Conservation (phyloP, 192 early-diverging fungal species). For the Coemansia sp. region DNA sequence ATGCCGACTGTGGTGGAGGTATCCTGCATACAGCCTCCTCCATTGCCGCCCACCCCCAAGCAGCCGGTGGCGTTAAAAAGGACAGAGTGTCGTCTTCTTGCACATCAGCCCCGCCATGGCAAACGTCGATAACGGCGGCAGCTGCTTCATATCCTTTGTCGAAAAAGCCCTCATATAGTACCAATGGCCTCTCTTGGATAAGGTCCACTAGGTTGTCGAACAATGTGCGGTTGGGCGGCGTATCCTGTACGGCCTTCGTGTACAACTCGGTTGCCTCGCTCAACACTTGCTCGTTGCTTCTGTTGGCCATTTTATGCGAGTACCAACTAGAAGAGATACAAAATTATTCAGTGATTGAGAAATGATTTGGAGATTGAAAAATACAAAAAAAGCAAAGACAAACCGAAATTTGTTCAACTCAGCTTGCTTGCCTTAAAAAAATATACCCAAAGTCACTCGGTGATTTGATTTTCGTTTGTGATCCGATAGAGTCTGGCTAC, state of each 20-base stretch:
- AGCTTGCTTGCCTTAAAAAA: too few relatives aligned
- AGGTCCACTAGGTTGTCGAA: slow-evolving; percentile 46
- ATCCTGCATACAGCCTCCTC: slow-evolving; percentile 41
- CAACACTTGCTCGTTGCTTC: neutral
- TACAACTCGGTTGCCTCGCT: slow-evolving; percentile 28
- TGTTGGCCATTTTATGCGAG: slow-evolving; percentile 12
- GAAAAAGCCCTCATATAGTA: slow-evolving; percentile 42
- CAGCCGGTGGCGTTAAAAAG: slow-evolving; percentile 46
- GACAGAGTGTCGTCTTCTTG: slow-evolving; percentile 35
- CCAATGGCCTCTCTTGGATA: slow-evolving; percentile 30
- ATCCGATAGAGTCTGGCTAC: too few relatives aligned
- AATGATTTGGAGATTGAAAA: neutral
- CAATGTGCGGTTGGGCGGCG: slow-evolving; percentile 50
- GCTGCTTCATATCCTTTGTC: slow-evolving; percentile 41
- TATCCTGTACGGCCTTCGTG: slow-evolving; percentile 37
- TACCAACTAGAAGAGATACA: neutral
- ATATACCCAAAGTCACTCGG: too few relatives aligned
- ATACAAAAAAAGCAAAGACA: too few relatives aligned
- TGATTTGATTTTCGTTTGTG: too few relatives aligned
- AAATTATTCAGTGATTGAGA: neutral
- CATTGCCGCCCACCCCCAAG: slow-evolving; percentile 56
- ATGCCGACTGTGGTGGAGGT: slow-evolving; percentile 18
- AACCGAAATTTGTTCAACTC: too few relatives aligned
- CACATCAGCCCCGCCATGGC: slow-evolving; percentile 8
- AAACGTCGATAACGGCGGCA: slow-evolving; percentile 26